These are phyloP conservation scores for Astragalus glycyphyllos DNA, from an alignment of 306 rosid genomes.

Conservation along the genomic window DNA sequence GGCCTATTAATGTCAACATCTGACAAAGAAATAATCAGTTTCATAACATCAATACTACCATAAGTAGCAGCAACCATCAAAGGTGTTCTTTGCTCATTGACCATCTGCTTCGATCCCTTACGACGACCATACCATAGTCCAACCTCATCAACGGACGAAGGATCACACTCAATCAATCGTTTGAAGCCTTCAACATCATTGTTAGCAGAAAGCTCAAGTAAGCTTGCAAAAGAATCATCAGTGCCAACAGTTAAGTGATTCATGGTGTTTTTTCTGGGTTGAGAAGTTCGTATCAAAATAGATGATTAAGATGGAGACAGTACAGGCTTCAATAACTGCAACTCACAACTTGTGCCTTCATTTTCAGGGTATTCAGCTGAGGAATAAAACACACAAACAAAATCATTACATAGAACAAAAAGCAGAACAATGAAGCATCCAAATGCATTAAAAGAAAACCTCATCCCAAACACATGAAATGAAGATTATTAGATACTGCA, in stretches of 20 bases:
- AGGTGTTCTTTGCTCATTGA: constrained; percentile 79
- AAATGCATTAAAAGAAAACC: neutral
- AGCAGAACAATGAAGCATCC: neutral
- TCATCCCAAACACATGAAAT: neutral
- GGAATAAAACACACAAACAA: neutral
- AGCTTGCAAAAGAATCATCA: constrained; percentile 75
- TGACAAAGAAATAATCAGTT: constrained; percentile 69
- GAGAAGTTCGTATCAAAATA: constrained; percentile 36
- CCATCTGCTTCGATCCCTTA: constrained; percentile 89
- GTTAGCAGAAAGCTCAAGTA: constrained; percentile 91
- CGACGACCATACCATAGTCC: constrained; percentile 87
- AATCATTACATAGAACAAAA: neutral
- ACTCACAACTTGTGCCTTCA: constrained; percentile 69
- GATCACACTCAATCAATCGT: constrained; percentile 68
- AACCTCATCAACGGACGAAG: constrained; percentile 73
- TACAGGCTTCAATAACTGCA: constrained; percentile 47
- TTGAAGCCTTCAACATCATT: constrained; percentile 75
- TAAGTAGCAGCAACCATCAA: constrained; percentile 95
- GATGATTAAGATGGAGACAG: constrained; percentile 33
- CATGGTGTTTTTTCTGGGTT: constrained; percentile 54
- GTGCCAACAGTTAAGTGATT: constrained; percentile 77
- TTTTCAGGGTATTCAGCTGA: constrained; percentile 50
- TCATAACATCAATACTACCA: constrained; percentile 80
- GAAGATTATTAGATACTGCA: neutral
- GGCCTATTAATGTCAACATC: constrained; percentile 63